Base-by-base conservation (phyloP, 768 basidiomycete species). In the Gautieria morchelliformis region DNA sequence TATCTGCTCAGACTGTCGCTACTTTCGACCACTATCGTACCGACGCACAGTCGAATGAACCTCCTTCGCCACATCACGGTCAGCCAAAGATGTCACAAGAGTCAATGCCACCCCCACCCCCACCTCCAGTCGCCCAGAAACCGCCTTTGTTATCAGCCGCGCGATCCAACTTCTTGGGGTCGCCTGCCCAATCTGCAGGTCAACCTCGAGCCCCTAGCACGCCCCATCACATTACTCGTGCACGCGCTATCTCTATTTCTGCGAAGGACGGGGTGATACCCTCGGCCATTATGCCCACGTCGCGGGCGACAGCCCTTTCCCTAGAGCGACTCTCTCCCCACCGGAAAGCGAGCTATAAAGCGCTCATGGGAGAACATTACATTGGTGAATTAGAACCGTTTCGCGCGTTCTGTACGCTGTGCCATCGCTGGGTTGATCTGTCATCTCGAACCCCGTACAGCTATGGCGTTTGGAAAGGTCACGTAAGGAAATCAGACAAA, bases 311-410 rank as follows among this genome's bases (percentile, higher is more conserved):
- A 39, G 40, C 27, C n/a, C 52, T 19, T 53, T n/a, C 52, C 17
- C 52, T 39, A 17, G 52, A 53, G 10, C 35, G 15, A 46, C 30
- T 57, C 37, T 50, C 47, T 24, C 56, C 56, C 9, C n/a, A 57
- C 37, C 45, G 56, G n/a, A 30, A 49, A 19, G 24, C 56, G 19
- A 49, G 46, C 35, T 57, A 57, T 49, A 48, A 35, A 20, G 56
- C 56, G 24, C 35, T 57, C n/a, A 27, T 14, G 7, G 20, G 24
- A 5, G 56, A 57, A 8, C 24, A 46, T 37, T 40, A 22, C 37
- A 49, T 57, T 17, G 84, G 81, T n/a, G 76, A 84, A 61, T 87
- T 87, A 66, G 87, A 89, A 69, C 80, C 88, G 5, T 57, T 48
- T 39, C 56, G 56, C 22, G 56, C 56, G 22, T 57, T 48, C 35